phyloP scores from a whole-genome alignment of 2,329 filamentous ascomycete genomes.

The Dactylellina drechsleri region DNA sequence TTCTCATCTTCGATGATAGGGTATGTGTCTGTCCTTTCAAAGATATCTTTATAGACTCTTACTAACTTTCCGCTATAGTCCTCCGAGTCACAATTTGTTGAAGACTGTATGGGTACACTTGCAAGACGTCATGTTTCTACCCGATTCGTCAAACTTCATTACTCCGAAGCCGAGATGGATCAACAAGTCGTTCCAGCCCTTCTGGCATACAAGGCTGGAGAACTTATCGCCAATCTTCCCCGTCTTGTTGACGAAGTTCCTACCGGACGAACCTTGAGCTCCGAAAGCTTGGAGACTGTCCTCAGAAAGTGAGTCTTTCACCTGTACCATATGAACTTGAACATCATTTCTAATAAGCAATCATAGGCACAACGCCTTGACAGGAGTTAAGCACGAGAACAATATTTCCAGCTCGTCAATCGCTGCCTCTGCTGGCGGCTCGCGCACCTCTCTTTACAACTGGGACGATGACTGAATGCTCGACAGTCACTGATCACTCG shows the following conservation, averaged over 20 bases:
- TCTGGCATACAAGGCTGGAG: conserved; percentile 86
- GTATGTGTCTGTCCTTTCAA: conserved; percentile 66
- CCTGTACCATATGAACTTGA: background rate
- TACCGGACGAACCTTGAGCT: conserved; percentile 65
- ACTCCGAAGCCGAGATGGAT: conserved; percentile 93
- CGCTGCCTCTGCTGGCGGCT: conserved; percentile 34
- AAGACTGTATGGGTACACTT: conserved; percentile 78
- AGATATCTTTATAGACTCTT: conserved; percentile 56
- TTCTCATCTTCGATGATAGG: conserved; percentile 89
- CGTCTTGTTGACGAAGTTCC: conserved; percentile 89
- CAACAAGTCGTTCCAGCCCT: conserved; percentile 86
- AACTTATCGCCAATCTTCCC: conserved; percentile 88
- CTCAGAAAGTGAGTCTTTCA: conserved; percentile 66
- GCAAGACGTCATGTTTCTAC: conserved; percentile 76
- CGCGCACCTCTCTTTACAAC: conserved; percentile 53
- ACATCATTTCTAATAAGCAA: conserved; percentile 22
- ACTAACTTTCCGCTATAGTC: conserved; percentile 68
- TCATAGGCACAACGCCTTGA: conserved; percentile 48
- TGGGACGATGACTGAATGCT: conserved; percentile 52
- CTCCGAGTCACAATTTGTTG: conserved; percentile 79
- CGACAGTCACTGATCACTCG: conserved; percentile 1
- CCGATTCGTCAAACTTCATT: conserved; percentile 90
- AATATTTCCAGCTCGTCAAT: conserved; percentile 32
- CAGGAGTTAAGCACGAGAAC: conserved; percentile 31
- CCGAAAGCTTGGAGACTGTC: conserved; percentile 69